Evolutionary conservation across 306 rosid genomes (phyloP).

Genomic region (Trichosanthes truncata): DNA sequence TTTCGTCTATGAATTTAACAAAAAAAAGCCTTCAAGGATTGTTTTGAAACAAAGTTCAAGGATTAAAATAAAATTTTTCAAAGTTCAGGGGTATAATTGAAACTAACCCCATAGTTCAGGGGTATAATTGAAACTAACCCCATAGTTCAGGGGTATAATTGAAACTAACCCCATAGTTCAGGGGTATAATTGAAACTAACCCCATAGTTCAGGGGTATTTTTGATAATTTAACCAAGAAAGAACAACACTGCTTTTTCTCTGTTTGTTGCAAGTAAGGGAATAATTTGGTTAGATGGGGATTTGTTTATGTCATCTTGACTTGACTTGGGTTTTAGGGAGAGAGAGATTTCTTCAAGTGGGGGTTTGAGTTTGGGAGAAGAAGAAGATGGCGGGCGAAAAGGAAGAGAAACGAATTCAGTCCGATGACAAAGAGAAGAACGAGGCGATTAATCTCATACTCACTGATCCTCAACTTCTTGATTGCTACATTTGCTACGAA

Average conservation of each 20-base stretch:
- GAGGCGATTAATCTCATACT: constrained; percentile 12
- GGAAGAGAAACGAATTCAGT: background rate
- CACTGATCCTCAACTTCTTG: constrained; percentile 61
- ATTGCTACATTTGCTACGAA: constrained; percentile 67
- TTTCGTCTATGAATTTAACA: too few species aligned
- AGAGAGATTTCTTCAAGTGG: background rate
- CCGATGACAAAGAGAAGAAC: background rate
- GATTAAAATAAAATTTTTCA: too few species aligned
- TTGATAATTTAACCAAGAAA: too few species aligned
- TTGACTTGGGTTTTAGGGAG: background rate
- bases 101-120: too few species aligned
- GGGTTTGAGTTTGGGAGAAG: background rate
- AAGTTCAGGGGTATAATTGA: too few species aligned
- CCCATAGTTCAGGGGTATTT: too few species aligned
- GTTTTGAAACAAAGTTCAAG: too few species aligned
- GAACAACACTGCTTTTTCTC: background rate
- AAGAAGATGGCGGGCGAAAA: background rate
- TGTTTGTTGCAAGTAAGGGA: background rate
- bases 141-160: too few species aligned
- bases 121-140: too few species aligned
- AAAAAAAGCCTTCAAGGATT: too few species aligned
- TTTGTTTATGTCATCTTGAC: background rate
- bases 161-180: too few species aligned
- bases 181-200: too few species aligned
- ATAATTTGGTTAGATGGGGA: background rate